Evolutionary conservation across 805 yeast genomes (phyloP).

Genomic region (Teunomyces stri): DNA sequence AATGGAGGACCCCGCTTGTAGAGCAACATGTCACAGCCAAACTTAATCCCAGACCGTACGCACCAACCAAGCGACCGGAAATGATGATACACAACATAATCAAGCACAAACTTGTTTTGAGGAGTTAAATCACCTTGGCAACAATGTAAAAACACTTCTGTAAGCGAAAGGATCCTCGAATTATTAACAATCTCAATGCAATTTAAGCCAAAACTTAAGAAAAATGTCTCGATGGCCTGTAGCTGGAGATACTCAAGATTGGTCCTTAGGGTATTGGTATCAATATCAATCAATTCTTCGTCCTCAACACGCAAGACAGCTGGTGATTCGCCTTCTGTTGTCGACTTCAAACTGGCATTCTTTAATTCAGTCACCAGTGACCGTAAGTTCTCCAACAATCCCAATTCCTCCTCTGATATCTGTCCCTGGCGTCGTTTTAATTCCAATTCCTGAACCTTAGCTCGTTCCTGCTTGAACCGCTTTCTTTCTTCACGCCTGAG

Average conservation of each 20-base stretch:
- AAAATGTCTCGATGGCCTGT: constrained; percentile 73
- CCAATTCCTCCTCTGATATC: constrained; percentile 22
- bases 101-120: constrained; percentile 39
- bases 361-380: constrained; percentile 17
- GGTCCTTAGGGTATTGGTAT: constrained; percentile 10
- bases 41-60: constrained; percentile 85
- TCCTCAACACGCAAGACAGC: constrained; percentile 13
- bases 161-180: constrained; percentile 14
- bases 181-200: constrained; percentile 35
- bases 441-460: constrained; percentile 50
- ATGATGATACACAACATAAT: constrained; percentile 79
- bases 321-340: constrained; percentile 3
- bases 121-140: constrained; percentile 8
- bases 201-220: constrained; percentile 58
- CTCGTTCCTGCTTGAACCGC: constrained; percentile 68
- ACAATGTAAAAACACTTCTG: constrained; percentile 26
- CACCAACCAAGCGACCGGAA: constrained; percentile 93
- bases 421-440: constrained; percentile 33
- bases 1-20: constrained; percentile 95
- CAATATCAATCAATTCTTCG: constrained; percentile 15
- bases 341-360: constrained; percentile 7
- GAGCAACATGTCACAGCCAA: constrained; percentile 81
- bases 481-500: constrained; percentile 68
- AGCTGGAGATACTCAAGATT: constrained; percentile 58
- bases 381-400: constrained; percentile 16